Base-by-base conservation (phyloP, 1,284 basidiomycete genomes). In the Flammula alnicola region DNA sequence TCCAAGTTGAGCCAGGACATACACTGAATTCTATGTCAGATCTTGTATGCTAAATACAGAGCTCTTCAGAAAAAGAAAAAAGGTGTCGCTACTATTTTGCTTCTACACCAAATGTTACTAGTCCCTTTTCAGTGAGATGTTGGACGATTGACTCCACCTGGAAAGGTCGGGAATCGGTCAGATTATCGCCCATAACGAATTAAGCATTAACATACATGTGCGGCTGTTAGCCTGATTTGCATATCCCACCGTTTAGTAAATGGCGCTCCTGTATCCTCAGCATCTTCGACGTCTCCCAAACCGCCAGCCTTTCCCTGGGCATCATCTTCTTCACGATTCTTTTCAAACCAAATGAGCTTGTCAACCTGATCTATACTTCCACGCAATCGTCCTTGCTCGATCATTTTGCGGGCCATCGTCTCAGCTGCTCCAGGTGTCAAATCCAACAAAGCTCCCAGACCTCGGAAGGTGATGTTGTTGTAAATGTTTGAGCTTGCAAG, bases 301-400 rank as follows among this genome's bases (percentile, higher is more conserved):
- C 93, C 93, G 44, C 93, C 93, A 4, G 93, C 93, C 57, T 94
- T 95, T 7, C 92, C 92, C 69, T 95, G 91, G 1, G 90, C 92
- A 57, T 93, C 88, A 47, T 93, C 91, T 55, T 94, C 92, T 62
- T 93, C 89, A 39, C 78, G 77, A 37, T 81, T 79, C 33, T 81
- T 84, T 60, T 96, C 93, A 55, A 97, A 95, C 80, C 91, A 95
- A 54, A 97, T 95, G 41, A 97, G 76, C 56, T 83, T 88, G 50
- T 95, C 91, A 3, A 97, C 93, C 66, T 98, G 95, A 67, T 98
- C 95, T 48, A 98, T 96, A 54, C 84, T 89, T 7, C 91, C 95
- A 61, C 88, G 88, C 55, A 98, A 73, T 55, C 95, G 85, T 7
- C 93, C 90, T 70, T 98, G 95, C 65, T 95, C 93, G 51, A 98